Evolutionary conservation across 768 basidiomycete genomes (phyloP).

Genomic region (Leccinellum luteum): DNA sequence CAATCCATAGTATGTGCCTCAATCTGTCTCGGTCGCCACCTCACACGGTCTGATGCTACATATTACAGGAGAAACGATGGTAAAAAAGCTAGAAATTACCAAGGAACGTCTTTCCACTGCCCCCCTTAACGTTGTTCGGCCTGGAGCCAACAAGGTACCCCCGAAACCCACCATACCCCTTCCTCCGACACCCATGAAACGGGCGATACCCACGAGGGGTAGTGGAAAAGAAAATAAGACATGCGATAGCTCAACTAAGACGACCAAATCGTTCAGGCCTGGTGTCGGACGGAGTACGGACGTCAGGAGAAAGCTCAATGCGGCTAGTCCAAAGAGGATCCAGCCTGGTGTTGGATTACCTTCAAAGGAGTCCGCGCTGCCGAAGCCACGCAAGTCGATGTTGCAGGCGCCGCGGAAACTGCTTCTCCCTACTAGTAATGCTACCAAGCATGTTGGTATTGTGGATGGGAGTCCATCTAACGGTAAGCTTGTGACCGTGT

Average conservation of each 20-base stretch:
- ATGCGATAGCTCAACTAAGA: conserved; percentile 1
- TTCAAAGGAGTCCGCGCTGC: conserved; percentile 3
- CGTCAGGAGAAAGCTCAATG: neutral
- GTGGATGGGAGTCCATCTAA: neutral
- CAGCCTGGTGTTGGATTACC: conserved; percentile 4
- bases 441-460: neutral
- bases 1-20: conserved; percentile 5
- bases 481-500: neutral
- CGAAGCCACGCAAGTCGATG: conserved; percentile 10
- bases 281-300: neutral
- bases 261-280: conserved; percentile 1
- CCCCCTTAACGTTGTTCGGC: neutral
- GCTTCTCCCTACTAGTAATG: neutral
- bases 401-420: conserved; percentile 10
- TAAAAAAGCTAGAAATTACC: neutral
- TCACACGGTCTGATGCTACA: neutral
- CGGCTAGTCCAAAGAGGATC: conserved; percentile 5
- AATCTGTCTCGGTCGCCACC: neutral
- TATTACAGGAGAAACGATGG: conserved; percentile 3
- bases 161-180: conserved; percentile 4
- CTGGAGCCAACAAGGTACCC: conserved; percentile 7
- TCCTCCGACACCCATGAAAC: neutral
- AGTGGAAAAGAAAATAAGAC: conserved; percentile 18
- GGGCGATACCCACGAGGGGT: neutral
- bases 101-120: conserved; percentile 1